These are phyloP conservation scores for Geoglossum cookeanum DNA, from an alignment of 2,329 filamentous ascomycete species.

Conservation along the genomic window DNA sequence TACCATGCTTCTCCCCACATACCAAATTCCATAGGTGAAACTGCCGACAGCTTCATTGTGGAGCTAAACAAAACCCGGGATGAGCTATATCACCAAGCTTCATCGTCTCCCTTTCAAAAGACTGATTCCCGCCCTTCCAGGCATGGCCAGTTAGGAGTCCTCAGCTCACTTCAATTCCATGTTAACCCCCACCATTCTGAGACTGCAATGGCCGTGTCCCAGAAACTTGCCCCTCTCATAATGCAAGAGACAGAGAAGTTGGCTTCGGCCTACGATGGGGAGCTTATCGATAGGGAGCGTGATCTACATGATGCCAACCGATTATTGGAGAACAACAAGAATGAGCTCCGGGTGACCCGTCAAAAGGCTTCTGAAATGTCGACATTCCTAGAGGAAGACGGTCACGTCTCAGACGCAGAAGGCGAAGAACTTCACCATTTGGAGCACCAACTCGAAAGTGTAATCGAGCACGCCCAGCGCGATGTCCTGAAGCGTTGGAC, in stretches of 20 bases:
- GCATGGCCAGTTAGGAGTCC: constrained; percentile 7
- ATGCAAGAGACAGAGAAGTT: constrained; percentile 3
- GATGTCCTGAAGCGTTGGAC: constrained; percentile 16
- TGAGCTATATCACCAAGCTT: constrained; percentile 47
- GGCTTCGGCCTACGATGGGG: constrained; percentile 24
- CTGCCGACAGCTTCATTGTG: constrained; percentile 69
- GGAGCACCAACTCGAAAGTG: constrained; percentile 20
- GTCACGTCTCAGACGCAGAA: constrained; percentile 18
- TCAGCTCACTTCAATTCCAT: constrained; percentile 31
- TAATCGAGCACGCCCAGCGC: constrained; percentile 26
- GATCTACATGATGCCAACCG: constrained; percentile 24
- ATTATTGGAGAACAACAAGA: constrained; percentile 23
- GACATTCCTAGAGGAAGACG: constrained; percentile 14
- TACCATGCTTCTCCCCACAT: constrained; percentile 73
- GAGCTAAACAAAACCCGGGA: constrained; percentile 48
- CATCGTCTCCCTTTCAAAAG: constrained; percentile 41
- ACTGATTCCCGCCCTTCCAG: constrained; percentile 14
- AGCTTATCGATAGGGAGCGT: constrained; percentile 17
- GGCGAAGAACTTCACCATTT: constrained; percentile 21
- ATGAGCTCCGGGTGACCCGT: constrained; percentile 24
- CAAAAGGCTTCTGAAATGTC: constrained; percentile 19
- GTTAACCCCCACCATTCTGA: neutral
- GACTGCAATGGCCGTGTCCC: constrained; percentile 2
- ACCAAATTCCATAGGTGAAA: constrained; percentile 60
- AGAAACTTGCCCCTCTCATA: constrained; percentile 4